Conservation (phyloP, 164 flowering plant species). For the Umbellularia californica region DNA sequence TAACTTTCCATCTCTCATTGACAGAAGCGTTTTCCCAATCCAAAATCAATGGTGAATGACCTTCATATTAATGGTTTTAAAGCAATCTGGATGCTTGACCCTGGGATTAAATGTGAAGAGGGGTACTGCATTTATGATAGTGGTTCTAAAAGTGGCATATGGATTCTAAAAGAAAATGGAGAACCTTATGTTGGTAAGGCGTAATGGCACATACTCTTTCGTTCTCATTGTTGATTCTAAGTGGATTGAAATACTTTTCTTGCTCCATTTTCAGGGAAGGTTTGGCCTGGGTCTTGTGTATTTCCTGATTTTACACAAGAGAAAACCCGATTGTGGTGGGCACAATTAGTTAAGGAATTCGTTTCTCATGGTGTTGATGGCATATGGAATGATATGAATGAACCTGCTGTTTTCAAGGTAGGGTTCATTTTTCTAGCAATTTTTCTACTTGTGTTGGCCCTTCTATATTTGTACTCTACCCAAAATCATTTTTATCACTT, state of each 20-base stretch:
- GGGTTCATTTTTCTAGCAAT: background rate
- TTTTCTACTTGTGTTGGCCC: background rate
- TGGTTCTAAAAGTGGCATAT: conserved; percentile 64
- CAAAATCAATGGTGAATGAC: conserved; percentile 55
- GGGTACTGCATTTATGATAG: conserved; percentile 86
- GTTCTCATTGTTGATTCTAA: conserved; percentile 1
- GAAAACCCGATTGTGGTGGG: conserved; percentile 91
- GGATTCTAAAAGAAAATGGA: conserved; percentile 76
- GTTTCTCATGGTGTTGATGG: conserved; percentile 91
- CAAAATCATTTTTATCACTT: conserved; percentile 7
- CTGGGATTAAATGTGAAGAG: conserved; percentile 78
- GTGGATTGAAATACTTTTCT: background rate
- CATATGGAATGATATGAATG: conserved; percentile 99
- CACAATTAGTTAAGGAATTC: conserved; percentile 75
- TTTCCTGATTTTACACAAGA: conserved; percentile 90
- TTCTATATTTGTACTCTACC: background rate
- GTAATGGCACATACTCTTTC: conserved; percentile 4
- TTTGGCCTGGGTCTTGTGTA: conserved; percentile 98
- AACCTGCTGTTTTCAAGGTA: conserved; percentile 93
- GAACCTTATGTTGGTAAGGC: conserved; percentile 64
- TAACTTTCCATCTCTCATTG: background rate
- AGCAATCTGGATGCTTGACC: conserved; percentile 99
- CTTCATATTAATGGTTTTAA: conserved; percentile 79
- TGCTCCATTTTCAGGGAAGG: conserved; percentile 54
- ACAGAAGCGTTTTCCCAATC: conserved; percentile 76